These are phyloP conservation scores for Chrysoporthe cubensis DNA, from an alignment of 2,329 filamentous ascomycete genomes.

Conservation along the genomic window DNA sequence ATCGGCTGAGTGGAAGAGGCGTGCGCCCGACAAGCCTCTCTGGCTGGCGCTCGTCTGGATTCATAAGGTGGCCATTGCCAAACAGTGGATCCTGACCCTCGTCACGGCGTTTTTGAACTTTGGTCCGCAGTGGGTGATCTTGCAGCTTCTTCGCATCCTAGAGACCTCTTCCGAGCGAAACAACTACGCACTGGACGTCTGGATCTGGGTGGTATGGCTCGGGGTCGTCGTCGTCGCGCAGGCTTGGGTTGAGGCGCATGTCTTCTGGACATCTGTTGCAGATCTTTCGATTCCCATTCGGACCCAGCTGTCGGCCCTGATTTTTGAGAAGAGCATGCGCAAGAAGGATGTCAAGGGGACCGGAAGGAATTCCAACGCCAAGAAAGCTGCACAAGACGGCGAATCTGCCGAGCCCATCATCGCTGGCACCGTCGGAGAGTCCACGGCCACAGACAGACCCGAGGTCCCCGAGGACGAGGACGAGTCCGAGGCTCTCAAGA, in stretches of 20 bases:
- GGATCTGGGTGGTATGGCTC: constrained; percentile 70
- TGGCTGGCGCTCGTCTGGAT: constrained; percentile 63
- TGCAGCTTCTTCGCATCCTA: constrained; percentile 66
- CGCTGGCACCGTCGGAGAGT: constrained; percentile 35
- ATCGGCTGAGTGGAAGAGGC: constrained; percentile 53
- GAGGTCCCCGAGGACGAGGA: constrained; percentile 49
- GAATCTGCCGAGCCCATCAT: constrained; percentile 37
- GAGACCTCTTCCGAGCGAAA: constrained; percentile 56
- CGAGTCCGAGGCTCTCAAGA: constrained; percentile 49
- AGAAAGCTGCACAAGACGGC: constrained; percentile 38
- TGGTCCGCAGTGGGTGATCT: constrained; percentile 70
- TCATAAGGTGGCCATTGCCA: constrained; percentile 58
- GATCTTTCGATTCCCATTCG: constrained; percentile 69
- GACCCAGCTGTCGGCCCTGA: constrained; percentile 69
- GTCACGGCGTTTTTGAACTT: constrained; percentile 64
- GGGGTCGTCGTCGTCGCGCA: constrained; percentile 62
- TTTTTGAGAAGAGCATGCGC: constrained; percentile 78
- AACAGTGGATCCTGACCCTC: constrained; percentile 64
- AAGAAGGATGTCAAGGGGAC: constrained; percentile 76
- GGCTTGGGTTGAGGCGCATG: constrained; percentile 65
- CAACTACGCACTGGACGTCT: constrained; percentile 56
- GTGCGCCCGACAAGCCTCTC: constrained; percentile 53
- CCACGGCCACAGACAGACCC: constrained; percentile 37
- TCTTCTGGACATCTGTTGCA: constrained; percentile 69
- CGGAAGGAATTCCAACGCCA: constrained; percentile 48